Percentiles rank a stretch among this genome's conserved stretches.
Evolutionary conservation across 768 basidiomycete genomes (phyloP).

Genomic region (Macrocybe gigantea): DNA sequence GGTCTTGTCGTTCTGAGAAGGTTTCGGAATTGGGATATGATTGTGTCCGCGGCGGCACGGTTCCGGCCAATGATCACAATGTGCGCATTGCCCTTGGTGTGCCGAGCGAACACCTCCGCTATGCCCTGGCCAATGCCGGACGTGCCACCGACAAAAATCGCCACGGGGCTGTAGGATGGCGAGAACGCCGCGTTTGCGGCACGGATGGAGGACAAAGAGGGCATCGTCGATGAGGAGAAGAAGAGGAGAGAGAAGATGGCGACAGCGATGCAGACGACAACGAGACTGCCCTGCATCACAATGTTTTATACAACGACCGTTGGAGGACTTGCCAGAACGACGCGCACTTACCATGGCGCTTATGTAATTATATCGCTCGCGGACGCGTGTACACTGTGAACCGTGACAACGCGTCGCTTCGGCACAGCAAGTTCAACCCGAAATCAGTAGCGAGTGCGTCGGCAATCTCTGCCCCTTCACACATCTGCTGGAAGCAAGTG

Average conservation of each 20-base stretch:
- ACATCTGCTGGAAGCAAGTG: too few relatives aligned
- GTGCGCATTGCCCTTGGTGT: conserved; percentile 38
- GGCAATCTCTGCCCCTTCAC: too few relatives aligned
- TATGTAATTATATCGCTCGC: too few relatives aligned
- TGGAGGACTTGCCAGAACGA: too few relatives aligned
- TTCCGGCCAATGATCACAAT: conserved; percentile 48
- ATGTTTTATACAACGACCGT: too few relatives aligned
- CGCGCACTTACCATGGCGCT: too few relatives aligned
- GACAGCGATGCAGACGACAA: too few relatives aligned
- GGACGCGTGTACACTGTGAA: too few relatives aligned
- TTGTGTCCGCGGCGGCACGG: conserved; percentile 35
- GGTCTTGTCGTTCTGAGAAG: conserved; percentile 4
- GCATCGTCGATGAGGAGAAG: neutral
- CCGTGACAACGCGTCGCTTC: too few relatives aligned
- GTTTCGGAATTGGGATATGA: conserved; percentile 31
- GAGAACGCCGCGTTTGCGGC: conserved; percentile 1
- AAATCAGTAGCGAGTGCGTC: too few relatives aligned
- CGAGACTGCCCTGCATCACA: too few relatives aligned
- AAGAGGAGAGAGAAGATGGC: neutral
- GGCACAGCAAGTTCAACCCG: too few relatives aligned
- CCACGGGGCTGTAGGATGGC: conserved; percentile 17
- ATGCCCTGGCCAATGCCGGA: conserved; percentile 40
- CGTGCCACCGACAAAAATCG: conserved; percentile 34
- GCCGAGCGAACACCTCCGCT: conserved; percentile 34
- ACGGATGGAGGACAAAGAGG: neutral